These are phyloP conservation scores for Phytophthora sp. DNA, from an alignment of 352 stramenopile species.

Conservation along the genomic window DNA sequence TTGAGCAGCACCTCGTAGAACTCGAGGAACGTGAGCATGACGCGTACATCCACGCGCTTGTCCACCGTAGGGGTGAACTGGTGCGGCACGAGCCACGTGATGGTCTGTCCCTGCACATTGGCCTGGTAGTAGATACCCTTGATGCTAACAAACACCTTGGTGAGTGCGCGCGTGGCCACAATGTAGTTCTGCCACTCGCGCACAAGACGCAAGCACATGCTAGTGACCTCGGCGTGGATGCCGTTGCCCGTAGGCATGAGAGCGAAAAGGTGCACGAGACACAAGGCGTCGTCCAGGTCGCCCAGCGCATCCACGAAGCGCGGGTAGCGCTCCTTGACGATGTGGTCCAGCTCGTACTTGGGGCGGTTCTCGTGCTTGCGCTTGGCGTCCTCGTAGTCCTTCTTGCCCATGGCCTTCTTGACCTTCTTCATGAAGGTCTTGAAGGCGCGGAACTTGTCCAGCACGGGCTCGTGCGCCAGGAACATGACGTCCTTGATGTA, in stretches of 20 bases:
- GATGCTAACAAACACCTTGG: constrained; percentile 99
- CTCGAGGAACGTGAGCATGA: constrained; percentile 99
- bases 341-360: constrained; percentile 96
- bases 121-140: constrained; percentile 99
- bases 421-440: constrained; percentile 99
- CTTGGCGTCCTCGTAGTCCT: constrained; percentile 81
- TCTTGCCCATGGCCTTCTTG: constrained; percentile 86
- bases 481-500: constrained; percentile 99
- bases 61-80: constrained; percentile 97
- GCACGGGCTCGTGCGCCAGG: constrained; percentile 97
- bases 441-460: constrained; percentile 98
- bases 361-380: constrained; percentile 90
- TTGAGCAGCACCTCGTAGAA: constrained; percentile 99
- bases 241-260: constrained; percentile 92
- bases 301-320: constrained; percentile 96
- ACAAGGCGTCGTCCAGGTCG: constrained; percentile 99
- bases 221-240: constrained; percentile 88
- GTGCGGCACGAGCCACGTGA: constrained; percentile 99
- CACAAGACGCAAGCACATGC: constrained; percentile 92
- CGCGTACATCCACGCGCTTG: constrained; percentile 97
- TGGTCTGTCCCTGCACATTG: constrained; percentile 89
- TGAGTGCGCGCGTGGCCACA: constrained; percentile 88
- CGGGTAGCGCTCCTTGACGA: constrained; percentile 99
- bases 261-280: constrained; percentile 97
- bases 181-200: constrained; percentile 98